phyloP scores from a whole-genome alignment of 495 filamentous ascomycete species.

The Penicillium pulvis region DNA sequence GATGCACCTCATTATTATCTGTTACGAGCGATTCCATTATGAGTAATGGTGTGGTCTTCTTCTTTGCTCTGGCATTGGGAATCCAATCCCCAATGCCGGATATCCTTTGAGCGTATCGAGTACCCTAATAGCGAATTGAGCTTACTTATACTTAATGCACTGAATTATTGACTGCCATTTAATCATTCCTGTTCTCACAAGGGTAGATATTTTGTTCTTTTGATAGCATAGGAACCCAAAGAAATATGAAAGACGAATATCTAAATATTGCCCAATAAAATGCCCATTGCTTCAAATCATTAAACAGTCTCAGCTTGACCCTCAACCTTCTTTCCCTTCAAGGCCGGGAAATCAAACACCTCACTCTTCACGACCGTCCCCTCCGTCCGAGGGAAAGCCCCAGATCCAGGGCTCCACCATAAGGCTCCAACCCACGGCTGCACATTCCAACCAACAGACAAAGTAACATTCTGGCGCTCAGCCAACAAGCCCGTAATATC shows the following conservation, averaged over 20 bases:
- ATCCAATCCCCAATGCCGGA: neutral
- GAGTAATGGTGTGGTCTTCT: neutral
- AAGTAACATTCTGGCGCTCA: conserved; percentile 67
- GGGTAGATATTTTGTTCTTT: neutral
- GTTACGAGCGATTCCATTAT: neutral
- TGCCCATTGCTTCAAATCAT: conserved; percentile 1
- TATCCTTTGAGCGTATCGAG: conserved; percentile 1
- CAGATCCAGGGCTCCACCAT: conserved; percentile 66
- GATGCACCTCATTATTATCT: neutral
- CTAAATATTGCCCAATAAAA: neutral
- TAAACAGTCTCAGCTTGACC: conserved; percentile 9
- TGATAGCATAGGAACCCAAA: neutral
- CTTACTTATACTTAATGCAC: neutral
- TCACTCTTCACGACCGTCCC: conserved; percentile 67
- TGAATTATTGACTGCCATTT: neutral
- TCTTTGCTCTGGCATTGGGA: neutral
- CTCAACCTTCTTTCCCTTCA: conserved; percentile 56
- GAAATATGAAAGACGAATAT: neutral
- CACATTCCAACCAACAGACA: conserved; percentile 89
- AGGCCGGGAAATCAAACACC: conserved; percentile 69
- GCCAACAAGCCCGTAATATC: conserved; percentile 78
- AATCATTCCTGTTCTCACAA: neutral
- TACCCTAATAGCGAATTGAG: conserved; percentile 1
- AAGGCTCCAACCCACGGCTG: conserved; percentile 94
- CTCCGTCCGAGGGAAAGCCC: conserved; percentile 57